A percentile compares a stretch with the other conserved stretches of the same genome.
Conservation (phyloP, 768 basidiomycete species). For the Rhizopogon roseolus region DNA sequence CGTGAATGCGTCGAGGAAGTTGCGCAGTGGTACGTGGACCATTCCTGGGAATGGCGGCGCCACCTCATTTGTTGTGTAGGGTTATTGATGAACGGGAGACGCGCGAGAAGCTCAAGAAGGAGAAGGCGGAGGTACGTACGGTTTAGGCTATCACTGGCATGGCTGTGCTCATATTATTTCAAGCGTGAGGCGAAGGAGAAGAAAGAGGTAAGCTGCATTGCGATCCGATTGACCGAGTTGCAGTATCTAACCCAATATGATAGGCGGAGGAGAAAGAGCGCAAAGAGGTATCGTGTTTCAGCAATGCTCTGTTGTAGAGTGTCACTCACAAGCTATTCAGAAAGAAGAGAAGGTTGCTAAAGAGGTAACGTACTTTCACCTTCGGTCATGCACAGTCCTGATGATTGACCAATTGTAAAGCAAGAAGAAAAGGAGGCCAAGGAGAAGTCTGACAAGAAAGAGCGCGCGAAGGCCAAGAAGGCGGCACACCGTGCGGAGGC, state of each 20-base stretch:
- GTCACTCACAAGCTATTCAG: conserved; percentile 12
- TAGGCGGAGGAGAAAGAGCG: conserved; percentile 58
- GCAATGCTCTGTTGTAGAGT: conserved; percentile 1
- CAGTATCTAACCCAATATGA: neutral
- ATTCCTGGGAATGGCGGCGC: conserved; percentile 5
- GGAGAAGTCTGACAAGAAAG: conserved; percentile 55
- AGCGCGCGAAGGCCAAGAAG: conserved; percentile 54
- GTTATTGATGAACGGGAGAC: conserved; percentile 77
- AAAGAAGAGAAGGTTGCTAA: conserved; percentile 53
- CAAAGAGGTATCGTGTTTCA: conserved; percentile 44
- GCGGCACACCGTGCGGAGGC: conserved; percentile 28
- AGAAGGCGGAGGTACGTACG: conserved; percentile 51
- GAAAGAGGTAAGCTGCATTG: conserved; percentile 43
- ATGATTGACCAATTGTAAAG: conserved; percentile 17
- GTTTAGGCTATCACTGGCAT: neutral
- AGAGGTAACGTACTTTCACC: conserved; percentile 38
- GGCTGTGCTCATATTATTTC: conserved; percentile 3
- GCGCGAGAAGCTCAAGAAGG: conserved; percentile 80
- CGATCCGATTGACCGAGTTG: neutral
- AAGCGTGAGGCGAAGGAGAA: conserved; percentile 81
- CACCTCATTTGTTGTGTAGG: conserved; percentile 24
- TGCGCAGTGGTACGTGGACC: conserved; percentile 51
- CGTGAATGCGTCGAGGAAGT: conserved; percentile 81
- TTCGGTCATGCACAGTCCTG: neutral
- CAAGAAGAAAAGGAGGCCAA: conserved; percentile 41